Evolutionary conservation across 805 yeast species (phyloP), one percentile per base, ranked within the genome.

Genomic region (Candida koratica): DNA sequence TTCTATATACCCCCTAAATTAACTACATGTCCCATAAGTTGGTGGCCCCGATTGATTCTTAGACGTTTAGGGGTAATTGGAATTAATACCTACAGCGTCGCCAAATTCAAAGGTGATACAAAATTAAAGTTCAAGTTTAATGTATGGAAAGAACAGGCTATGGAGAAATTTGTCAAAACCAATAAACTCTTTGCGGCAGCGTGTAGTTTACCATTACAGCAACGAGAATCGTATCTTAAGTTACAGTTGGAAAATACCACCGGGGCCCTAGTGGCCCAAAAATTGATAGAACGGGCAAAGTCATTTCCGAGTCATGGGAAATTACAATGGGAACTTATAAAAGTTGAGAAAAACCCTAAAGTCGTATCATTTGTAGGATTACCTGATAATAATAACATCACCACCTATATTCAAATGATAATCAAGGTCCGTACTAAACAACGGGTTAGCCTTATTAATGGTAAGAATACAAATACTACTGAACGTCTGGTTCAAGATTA

Each of bases 111-210:
- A 56, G 52, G 58, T 28, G 73, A 67, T 33, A 61, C 70, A 24
- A 58, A 58, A 25, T 53, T 60, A 41, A 59, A 58, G 17, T 75
- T 78, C 25, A 53, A 73, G 38, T 82, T 78, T 57, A 85, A 89
- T 20, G 73, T 79, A 41, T 89, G 96, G 96, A 85, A 84, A 57
- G 90, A 87, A 58, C 72, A 71, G 19, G 95, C 95, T 6, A 78
- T 89, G 48, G 86, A 86, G 47, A 68, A 67, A 34, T 88, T 79
- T 56, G 83, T 82, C 18, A 75, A 75, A 39, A 81, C 85, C n/a
- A 87, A 89, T 61, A 78, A 79, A 51, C 79, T 87, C 2, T 89
- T 89, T 66, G 90, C 95, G 2, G 53, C 62, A 17, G 67, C 64
- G 1, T 66, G 71, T 49, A 56, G 54, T 37, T 49, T 55, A 37